Evolutionary conservation across 257 asterid genomes (phyloP), one percentile per base, ranked within the genome.

Genomic region (Nicotiana undulata): DNA sequence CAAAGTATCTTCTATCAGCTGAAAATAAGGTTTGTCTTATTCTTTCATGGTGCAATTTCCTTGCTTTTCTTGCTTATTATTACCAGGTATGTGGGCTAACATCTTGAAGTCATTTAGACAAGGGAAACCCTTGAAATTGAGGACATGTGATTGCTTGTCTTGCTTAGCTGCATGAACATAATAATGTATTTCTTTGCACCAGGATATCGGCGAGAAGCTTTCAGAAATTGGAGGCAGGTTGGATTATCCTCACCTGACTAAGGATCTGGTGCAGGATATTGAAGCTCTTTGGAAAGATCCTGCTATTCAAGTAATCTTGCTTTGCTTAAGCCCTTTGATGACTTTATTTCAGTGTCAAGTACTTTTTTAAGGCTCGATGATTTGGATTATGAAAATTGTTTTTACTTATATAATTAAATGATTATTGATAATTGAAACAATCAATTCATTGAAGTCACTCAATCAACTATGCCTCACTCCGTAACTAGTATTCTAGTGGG

Each of bases 221-320:
- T 91, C 98, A 59, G 96, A 92, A 87, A 92, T 96, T 77, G 99
- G 98, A 84, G 86, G 98, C 85, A 81, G 90, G 88, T 90, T 90
- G 85, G 93, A 92, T 79, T 93, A 87, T 85, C 98, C 99, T 61
- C 74, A 77, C 84, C 91, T 96, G 40, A 92, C 92, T 37, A 75
- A 84, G 81, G 99, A 94, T 86, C 85, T 92, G 83, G 97, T 94
- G 8, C 84, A 81, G 75, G 97, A 94, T 82, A 93, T 94, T 20
- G 97, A 82, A 87, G 80, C 93, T 80, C 90, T 96, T 81, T 96
- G 99, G 99, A 86, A 88, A 78, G 99, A 96, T 84, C 84, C 89
- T 88, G 98, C 98, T 84, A 89, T 96, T 85, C 97, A 94, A 97
- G 99, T 94, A 22, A 32, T 82, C 85, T 77, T 51, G 76, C 44